These are phyloP conservation scores for Quercus aquifolioides DNA, from an alignment of 306 rosid species.

Conservation along the genomic window DNA sequence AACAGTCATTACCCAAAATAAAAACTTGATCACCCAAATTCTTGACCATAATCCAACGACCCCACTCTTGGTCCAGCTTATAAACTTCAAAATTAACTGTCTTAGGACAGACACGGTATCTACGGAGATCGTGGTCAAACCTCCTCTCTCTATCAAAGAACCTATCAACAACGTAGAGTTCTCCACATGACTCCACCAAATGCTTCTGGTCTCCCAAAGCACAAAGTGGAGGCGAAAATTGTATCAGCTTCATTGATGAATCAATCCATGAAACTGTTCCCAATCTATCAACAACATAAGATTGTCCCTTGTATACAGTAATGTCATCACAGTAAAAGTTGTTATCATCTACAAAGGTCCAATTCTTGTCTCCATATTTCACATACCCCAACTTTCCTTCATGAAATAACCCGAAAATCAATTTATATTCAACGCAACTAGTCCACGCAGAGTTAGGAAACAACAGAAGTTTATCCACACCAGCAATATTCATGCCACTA, in stretches of 20 bases:
- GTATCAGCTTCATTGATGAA: constrained; percentile 31
- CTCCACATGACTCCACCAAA: constrained; percentile 27
- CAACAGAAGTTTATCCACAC: constrained; percentile 37
- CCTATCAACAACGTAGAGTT: constrained; percentile 14
- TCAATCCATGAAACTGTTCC: constrained; percentile 59
- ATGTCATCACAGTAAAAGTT: constrained; percentile 52
- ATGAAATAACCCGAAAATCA: constrained; percentile 27
- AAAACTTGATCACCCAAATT: constrained; percentile 23
- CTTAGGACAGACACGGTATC: neutral
- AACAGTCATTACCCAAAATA: constrained; percentile 23
- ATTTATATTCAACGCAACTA: neutral
- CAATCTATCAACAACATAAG: constrained; percentile 57
- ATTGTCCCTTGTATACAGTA: constrained; percentile 41
- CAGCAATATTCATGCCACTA: neutral
- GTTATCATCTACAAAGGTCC: constrained; percentile 40
- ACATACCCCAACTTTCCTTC: constrained; percentile 49
- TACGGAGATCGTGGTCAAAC: neutral
- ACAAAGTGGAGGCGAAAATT: constrained; percentile 44
- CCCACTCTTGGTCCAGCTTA: neutral
- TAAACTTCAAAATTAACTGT: neutral
- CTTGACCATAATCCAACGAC: constrained; percentile 27
- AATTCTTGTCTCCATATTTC: constrained; percentile 30
- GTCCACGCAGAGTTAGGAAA: constrained; percentile 37
- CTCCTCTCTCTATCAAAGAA: neutral
- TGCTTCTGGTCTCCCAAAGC: constrained; percentile 55